Evolutionary conservation across 2,329 filamentous ascomycete genomes (phyloP).

Genomic region (Epichloe amarillans): DNA sequence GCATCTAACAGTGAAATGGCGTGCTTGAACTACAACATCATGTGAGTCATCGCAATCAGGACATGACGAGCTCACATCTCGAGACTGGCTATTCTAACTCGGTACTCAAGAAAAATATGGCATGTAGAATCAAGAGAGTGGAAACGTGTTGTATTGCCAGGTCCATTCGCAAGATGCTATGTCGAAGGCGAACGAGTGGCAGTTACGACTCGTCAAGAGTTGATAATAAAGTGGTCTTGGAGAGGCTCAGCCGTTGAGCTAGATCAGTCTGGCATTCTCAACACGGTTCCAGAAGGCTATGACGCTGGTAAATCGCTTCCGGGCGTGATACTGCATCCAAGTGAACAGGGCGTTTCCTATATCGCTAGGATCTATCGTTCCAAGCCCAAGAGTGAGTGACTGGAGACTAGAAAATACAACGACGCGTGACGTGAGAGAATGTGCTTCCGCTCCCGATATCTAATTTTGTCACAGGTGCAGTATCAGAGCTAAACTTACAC

Average conservation of each 20-base stretch:
- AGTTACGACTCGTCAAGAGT: slow-evolving; percentile 10
- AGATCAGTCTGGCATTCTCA: not conserved
- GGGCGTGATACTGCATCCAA: slow-evolving; percentile 4
- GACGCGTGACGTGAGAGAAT: no score
- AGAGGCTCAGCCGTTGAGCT: slow-evolving; percentile 9
- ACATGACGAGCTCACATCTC: no score
- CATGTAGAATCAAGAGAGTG: slow-evolving; percentile 10
- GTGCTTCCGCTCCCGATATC: not conserved
- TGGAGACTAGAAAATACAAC: not conserved
- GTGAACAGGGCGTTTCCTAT: not conserved
- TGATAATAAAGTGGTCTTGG: slow-evolving; percentile 14
- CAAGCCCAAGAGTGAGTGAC: not conserved
- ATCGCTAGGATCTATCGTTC: not conserved
- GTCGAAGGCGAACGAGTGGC: slow-evolving; percentile 10
- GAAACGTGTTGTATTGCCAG: slow-evolving; percentile 11
- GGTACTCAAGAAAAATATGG: slow-evolving; percentile 9
- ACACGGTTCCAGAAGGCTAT: not conserved
- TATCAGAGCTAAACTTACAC: not conserved
- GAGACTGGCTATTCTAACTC: not conserved
- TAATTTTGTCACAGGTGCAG: not conserved
- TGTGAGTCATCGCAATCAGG: slow-evolving; percentile 4
- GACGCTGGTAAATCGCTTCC: not conserved
- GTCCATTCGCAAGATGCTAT: slow-evolving; percentile 7
- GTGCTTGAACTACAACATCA: not conserved
- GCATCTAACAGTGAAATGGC: not conserved